Evolutionary conservation across 2,329 filamentous ascomycete genomes (phyloP), one percentile per base, ranked within the genome.

Genomic region (Alternaria longipes): DNA sequence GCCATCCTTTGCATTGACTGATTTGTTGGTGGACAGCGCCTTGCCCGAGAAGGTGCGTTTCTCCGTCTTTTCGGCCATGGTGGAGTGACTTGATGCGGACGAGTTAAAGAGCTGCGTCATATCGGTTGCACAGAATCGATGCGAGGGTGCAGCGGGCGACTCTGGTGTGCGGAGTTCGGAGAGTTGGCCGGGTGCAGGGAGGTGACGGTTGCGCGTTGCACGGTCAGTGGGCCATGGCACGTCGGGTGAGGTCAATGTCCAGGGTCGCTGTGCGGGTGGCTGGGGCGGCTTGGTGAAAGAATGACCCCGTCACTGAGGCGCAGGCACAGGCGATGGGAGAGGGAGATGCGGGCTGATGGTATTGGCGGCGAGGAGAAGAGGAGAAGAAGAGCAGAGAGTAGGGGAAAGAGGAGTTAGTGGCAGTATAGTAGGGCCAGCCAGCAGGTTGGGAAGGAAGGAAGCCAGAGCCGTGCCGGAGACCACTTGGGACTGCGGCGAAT

Each of bases 21-120:
- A 80, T 73, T 81, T 81, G 74, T 84, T 85, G 54, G 76, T 75
- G 51, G 79, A 79, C 61, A 83, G 69, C 61, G 79, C 75, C 60
- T 79, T 71, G 73, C 82, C 82, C 59, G 81, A 81, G 73, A 84
- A 84, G 71, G 80, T 79, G 64, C 83, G 79, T 78, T 84, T 84
- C 72, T 82, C 80, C 41, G 78, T 70, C 73, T 84, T 84, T 72
- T 82, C 80, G 42, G 78, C 70, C 74, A 79, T 74, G 62, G 70
- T 72, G 64, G 78, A 67, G 64, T 76, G 72, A 70, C 65, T 74
- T 52, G 74, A 74, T 52, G 74, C 71, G 54, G 76, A 75, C 50
- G 77, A 77, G 73, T 69, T 79, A 74, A 81, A 80, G 62, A 81
- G 74, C 68, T 81, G 79, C 66, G 80, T 80, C 80, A 81, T 81